Conservation (phyloP, 75 land plant species). For the Picea glauca region DNA sequence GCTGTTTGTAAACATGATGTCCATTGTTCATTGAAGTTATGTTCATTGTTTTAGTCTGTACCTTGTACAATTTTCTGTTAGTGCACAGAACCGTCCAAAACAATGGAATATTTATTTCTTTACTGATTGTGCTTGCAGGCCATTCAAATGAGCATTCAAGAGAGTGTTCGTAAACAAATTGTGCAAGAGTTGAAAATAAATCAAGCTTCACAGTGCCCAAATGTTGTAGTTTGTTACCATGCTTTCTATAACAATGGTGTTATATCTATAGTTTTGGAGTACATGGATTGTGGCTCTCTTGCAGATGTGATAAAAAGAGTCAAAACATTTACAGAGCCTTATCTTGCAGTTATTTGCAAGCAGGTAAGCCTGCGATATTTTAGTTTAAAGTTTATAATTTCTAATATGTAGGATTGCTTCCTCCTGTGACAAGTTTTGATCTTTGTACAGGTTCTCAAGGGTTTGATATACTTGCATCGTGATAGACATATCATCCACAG, state of each 20-base stretch:
- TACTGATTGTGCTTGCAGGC: conserved; percentile 31
- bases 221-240: conserved; percentile 62
- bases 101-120: background rate
- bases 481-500: conserved; percentile 70
- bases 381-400: background rate
- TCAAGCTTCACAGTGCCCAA: conserved; percentile 46
- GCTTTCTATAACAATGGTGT: conserved; percentile 75
- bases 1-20: background rate
- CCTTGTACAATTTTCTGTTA: background rate
- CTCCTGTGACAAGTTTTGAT: background rate
- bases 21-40: background rate
- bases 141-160: conserved; percentile 76
- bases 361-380: conserved; percentile 34
- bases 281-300: conserved; percentile 81
- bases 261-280: conserved; percentile 66
- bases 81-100: background rate
- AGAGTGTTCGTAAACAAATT: conserved; percentile 58
- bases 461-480: conserved; percentile 57
- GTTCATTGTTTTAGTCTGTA: background rate
- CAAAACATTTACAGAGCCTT: conserved; percentile 54
- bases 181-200: conserved; percentile 79
- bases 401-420: background rate
- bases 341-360: conserved; percentile 63
- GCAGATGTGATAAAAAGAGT: conserved; percentile 56
- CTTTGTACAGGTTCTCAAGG: conserved; percentile 57